phyloP scores from a whole-genome alignment of 2,329 filamentous ascomycete genomes.

The Penicillium fuscoglaucum region DNA sequence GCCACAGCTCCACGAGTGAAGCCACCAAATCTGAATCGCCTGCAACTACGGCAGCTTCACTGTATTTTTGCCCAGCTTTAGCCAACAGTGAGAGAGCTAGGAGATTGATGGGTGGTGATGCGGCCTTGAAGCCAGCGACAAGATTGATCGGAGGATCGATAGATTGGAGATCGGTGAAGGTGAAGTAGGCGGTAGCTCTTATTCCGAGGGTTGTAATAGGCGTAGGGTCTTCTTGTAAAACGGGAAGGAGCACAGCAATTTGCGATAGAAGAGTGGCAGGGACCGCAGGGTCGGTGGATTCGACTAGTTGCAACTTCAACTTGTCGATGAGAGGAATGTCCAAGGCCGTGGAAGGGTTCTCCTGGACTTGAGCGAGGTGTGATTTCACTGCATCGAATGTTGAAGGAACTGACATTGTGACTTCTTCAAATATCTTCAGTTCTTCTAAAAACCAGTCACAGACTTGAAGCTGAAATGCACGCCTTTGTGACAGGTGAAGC shows the following conservation, averaged over 20 bases:
- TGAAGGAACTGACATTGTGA: slow-evolving; percentile 37
- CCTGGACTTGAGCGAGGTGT: slow-evolving; percentile 49
- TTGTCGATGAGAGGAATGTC: slow-evolving; percentile 53
- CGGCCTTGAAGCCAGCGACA: slow-evolving; percentile 54
- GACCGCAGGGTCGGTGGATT: slow-evolving; percentile 37
- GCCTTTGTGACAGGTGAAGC: not conserved
- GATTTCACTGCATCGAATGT: slow-evolving; percentile 38
- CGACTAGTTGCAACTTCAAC: slow-evolving; percentile 48
- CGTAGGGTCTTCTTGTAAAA: slow-evolving; percentile 59
- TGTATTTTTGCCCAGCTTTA: slow-evolving; percentile 54
- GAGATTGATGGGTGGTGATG: slow-evolving; percentile 55
- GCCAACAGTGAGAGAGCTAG: slow-evolving; percentile 57
- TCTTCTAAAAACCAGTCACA: not conserved
- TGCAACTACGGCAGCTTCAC: slow-evolving; percentile 60
- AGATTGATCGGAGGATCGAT: slow-evolving; percentile 55
- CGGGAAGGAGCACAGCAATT: slow-evolving; percentile 53
- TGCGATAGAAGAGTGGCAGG: slow-evolving; percentile 45
- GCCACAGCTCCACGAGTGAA: slow-evolving; percentile 59
- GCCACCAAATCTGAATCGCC: slow-evolving; percentile 56
- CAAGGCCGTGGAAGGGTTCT: slow-evolving; percentile 47
- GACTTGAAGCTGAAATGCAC: not conserved
- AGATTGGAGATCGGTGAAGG: slow-evolving; percentile 51
- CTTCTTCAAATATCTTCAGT: not conserved
- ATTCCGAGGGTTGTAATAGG: slow-evolving; percentile 55
- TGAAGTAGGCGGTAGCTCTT: slow-evolving; percentile 51